Conservation (phyloP, 768 basidiomycete species). For the Tulasnella sp. region DNA sequence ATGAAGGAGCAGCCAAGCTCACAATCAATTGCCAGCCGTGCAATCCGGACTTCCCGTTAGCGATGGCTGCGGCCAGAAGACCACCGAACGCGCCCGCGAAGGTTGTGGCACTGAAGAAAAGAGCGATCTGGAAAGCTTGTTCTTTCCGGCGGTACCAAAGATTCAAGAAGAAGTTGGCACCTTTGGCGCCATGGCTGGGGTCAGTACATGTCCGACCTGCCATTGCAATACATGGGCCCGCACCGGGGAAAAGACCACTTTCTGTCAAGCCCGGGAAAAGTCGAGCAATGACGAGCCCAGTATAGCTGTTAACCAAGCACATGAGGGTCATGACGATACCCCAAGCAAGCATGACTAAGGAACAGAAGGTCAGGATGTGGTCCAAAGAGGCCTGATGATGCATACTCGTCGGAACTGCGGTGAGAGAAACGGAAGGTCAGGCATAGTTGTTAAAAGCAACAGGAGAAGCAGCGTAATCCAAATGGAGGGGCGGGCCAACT, state of each 20-base stretch:
- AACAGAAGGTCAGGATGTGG: background rate
- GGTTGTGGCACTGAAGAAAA: conserved; percentile 73
- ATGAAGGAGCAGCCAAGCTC: conserved; percentile 28
- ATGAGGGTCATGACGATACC: conserved; percentile 50
- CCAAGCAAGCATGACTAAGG: conserved; percentile 20
- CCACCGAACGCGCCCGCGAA: conserved; percentile 77
- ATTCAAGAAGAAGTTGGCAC: conserved; percentile 22
- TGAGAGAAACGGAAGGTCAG: conserved; percentile 30
- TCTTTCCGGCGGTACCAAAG: conserved; percentile 83
- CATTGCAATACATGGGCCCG: conserved; percentile 34
- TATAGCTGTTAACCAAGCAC: conserved; percentile 60
- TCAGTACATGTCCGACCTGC: background rate
- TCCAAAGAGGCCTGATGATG: background rate
- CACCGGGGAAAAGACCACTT: conserved; percentile 54
- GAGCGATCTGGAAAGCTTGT: conserved; percentile 59
- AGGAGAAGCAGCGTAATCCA: conserved; percentile 50
- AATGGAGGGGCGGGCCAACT: conserved; percentile 64
- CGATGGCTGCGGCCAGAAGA: conserved; percentile 47
- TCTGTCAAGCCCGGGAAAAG: conserved; percentile 60
- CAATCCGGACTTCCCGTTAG: conserved; percentile 42
- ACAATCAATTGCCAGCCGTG: conserved; percentile 49
- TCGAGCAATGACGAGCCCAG: conserved; percentile 54
- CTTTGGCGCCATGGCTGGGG: background rate
- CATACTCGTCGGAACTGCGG: conserved; percentile 4
- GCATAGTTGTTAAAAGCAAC: conserved; percentile 38